A percentile compares a stretch with the other conserved stretches of the same genome.
These are phyloP conservation scores for Xylaria sp. DNA, from an alignment of 2,329 filamentous ascomycete species.

Conservation along the genomic window DNA sequence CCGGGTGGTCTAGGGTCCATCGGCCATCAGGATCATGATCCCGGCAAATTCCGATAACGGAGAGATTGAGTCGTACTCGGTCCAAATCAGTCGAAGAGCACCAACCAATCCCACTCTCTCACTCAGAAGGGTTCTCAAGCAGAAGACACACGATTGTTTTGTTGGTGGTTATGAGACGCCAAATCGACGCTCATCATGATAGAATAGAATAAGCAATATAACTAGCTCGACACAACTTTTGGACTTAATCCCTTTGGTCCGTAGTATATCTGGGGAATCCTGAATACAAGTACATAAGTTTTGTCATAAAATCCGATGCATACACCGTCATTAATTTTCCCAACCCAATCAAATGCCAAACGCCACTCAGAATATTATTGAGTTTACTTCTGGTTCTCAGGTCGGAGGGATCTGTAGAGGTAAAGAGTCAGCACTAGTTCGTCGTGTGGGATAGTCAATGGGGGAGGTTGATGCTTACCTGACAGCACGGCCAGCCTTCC, in stretches of 20 bases:
- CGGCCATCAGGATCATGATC: neutral
- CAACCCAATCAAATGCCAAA: slow-evolving; percentile 22
- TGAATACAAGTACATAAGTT: slow-evolving; percentile 35
- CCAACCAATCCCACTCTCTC: too few relatives aligned
- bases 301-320: slow-evolving; percentile 20
- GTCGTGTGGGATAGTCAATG: neutral
- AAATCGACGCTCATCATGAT: too few relatives aligned
- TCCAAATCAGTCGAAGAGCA: neutral
- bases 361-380: slow-evolving; percentile 18
- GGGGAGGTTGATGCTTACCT: slow-evolving; percentile 48
- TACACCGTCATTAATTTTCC: slow-evolving; percentile 24
- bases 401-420: slow-evolving; percentile 61
- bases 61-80: neutral
- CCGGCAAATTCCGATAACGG: slow-evolving; percentile 13
- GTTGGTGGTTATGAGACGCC: too few relatives aligned
- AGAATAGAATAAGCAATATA: slow-evolving; percentile 7
- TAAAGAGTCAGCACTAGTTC: slow-evolving; percentile 9
- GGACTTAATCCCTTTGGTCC: slow-evolving; percentile 22
- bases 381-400: slow-evolving; percentile 75
- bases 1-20: too few relatives aligned
- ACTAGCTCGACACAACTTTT: slow-evolving; percentile 20
- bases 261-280: slow-evolving; percentile 29
- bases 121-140: too few relatives aligned
- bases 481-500: slow-evolving; percentile 96
- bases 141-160: too few relatives aligned